Evolutionary conservation across 805 yeast species (phyloP), one percentile per base, ranked within the genome.

Genomic region (Saccharomycopsis lassenensis): DNA sequence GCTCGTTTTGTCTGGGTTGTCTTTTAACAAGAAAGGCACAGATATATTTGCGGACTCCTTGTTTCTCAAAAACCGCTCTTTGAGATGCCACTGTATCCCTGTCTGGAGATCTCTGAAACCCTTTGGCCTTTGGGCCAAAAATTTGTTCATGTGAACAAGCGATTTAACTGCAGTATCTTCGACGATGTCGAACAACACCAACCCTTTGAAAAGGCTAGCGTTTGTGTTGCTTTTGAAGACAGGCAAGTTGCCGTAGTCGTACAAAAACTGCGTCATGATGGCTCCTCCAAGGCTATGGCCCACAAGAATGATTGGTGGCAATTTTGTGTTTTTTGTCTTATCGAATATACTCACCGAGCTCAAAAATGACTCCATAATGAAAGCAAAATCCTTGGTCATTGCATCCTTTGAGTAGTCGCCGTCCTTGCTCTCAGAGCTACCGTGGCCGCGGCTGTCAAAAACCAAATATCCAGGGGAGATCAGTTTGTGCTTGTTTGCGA

Each of bases 241-340:
- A n/a, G 8, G 14, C 20, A 16, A 7, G 11, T 48, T 45, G 5
- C 44, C 24, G 3, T 6, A 24, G 11, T 49, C 44, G 7, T 52
- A 34, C 4, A 73, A 53, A 1, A 71, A 67, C 28, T 66, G 65
- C 0, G 94, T 69, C 22, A 85, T 60, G 3, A 91, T 74, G 0
- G 95, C 69, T 0, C 96, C 99, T 4, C 98, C 99, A 22, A 93
- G 62, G 1, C 95, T 84, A 55, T 89, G 98, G 0, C 97, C 97
- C 3, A 87, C 63, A 1, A 86, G 57, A 36, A 77, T 69, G 2
- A 83, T 46, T 41, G 61, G 54, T 2, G 68, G 55, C 5, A 17
- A 27, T 10, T 20, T 7, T 29, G 15, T 8, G 10, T 15, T 12
- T 25, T 5, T 19, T 15, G 7, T 17, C 35, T 7, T n/a, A n/a